Base-by-base conservation (phyloP, 495 filamentous ascomycete species). In the Articulospora tetracladia region DNA sequence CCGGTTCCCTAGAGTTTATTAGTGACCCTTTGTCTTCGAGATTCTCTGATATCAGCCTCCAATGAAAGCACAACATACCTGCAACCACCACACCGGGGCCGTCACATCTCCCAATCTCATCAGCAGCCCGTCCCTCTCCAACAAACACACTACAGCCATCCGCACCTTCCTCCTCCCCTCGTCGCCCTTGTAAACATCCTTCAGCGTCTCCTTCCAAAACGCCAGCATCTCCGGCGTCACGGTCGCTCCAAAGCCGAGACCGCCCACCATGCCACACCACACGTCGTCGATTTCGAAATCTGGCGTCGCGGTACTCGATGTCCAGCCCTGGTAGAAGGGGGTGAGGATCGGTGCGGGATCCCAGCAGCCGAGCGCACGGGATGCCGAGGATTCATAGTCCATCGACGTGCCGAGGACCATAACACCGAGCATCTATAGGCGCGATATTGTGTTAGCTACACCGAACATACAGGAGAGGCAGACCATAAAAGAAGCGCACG, bases 21-120 rank as follows among this genome's bases (percentile, higher is more conserved):
- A 44, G 39, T 17, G n/a, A 41, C 44, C 34, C 8, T 28, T 47
- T 22, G 49, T 24, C 22, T 36, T 3, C 59, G 48, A 44, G 39
- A 19, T n/a, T n/a, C n/a, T n/a, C n/a, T n/a, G n/a, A n/a, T n/a
- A n/a, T n/a, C n/a, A n/a, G n/a, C n/a, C n/a, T n/a, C 53, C 39
- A 58, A 13, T 51, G 26, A 28, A 46, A 22, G 20, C 22, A 53
- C 8, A 41, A 72, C 75, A 66, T 56, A 63, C 83, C 66, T 89
- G 85, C 47, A 87, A 58, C 85, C 84, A 89, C 34, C 79, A 69
- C 1, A 88, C 80, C 0, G 85, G 84, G 61, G 84, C 87, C 47
- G 61, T 69, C 19, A 88, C 69, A 70, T 87, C 80, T 12, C 72
- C 67, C 12, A 87, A 57, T 41, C 85, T 68, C 4, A 73, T 64